Evolutionary conservation across 2,329 filamentous ascomycete species (phyloP).

Genomic region (Zalaria sp.): DNA sequence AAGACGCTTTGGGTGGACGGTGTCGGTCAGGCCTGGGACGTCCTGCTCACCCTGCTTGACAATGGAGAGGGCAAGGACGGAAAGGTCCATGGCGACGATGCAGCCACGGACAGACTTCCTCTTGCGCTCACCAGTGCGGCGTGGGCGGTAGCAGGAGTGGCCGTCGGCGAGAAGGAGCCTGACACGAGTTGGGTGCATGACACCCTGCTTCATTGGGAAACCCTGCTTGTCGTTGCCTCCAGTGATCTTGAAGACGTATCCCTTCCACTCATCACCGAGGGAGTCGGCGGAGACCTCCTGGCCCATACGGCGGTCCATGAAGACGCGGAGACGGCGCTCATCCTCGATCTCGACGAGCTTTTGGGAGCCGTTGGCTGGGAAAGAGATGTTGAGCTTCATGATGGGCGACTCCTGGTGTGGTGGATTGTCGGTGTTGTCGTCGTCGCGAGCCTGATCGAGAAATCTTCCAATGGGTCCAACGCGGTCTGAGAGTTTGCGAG

Average conservation of each 20-base stretch:
- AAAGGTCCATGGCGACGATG: slow-evolving; percentile 92
- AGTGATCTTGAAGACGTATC: slow-evolving; percentile 99
- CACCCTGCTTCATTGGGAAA: slow-evolving; percentile 99
- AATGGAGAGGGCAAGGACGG: slow-evolving; percentile 84
- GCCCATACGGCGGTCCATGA: slow-evolving; percentile 98
- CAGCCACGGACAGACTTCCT: slow-evolving; percentile 97
- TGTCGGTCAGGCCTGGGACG: slow-evolving; percentile 92
- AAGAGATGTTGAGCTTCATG: slow-evolving; percentile 69
- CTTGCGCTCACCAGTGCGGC: slow-evolving; percentile 97
- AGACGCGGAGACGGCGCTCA: slow-evolving; percentile 97
- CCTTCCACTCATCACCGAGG: slow-evolving; percentile 98
- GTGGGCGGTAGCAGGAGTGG: slow-evolving; percentile 98
- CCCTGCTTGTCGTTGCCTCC: slow-evolving; percentile 99
- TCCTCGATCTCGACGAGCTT: slow-evolving; percentile 99
- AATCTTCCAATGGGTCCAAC: too few relatives aligned
- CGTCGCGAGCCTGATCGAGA: not conserved
- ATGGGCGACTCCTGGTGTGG: too few relatives aligned
- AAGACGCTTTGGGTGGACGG: slow-evolving; percentile 97
- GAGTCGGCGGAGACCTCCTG: slow-evolving; percentile 86
- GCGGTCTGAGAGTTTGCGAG: too few relatives aligned
- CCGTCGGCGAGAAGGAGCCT: slow-evolving; percentile 88
- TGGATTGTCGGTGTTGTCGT: slow-evolving; percentile 23
- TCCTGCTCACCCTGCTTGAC: slow-evolving; percentile 97
- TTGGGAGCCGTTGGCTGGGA: slow-evolving; percentile 99
- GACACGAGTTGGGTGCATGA: slow-evolving; percentile 98